phyloP scores from a whole-genome alignment of 352 stramenopile genomes.

The Phytophthora chlamydospora region DNA sequence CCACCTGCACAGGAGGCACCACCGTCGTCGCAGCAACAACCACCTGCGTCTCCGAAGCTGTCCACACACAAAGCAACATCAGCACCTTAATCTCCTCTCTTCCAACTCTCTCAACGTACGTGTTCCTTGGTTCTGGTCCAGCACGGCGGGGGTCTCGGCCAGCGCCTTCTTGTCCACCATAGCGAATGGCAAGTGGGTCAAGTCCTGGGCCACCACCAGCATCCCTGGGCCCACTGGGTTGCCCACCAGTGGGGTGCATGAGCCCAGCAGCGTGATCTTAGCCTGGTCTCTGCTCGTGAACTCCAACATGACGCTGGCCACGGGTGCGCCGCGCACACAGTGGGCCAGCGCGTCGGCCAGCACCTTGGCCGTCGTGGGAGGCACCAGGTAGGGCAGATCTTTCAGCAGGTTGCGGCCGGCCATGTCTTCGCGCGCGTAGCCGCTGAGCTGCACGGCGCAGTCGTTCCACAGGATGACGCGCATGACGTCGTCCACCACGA shows the following conservation, averaged over 20 bases:
- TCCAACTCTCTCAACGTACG: constrained; percentile 37
- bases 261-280: constrained; percentile 69
- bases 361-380: constrained; percentile 51
- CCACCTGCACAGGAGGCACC: constrained; percentile 20
- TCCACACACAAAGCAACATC: constrained; percentile 12
- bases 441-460: constrained; percentile 67
- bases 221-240: constrained; percentile 82
- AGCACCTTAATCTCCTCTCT: neutral
- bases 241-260: constrained; percentile 73
- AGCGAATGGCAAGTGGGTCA: constrained; percentile 52
- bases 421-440: constrained; percentile 85
- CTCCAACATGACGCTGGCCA: constrained; percentile 63
- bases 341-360: constrained; percentile 66
- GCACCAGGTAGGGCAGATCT: constrained; percentile 76
- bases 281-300: constrained; percentile 61
- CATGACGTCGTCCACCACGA: constrained; percentile 86
- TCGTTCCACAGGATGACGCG: constrained; percentile 90
- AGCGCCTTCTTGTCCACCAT: constrained; percentile 52
- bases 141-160: constrained; percentile 59
- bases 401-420: constrained; percentile 72
- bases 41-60: constrained; percentile 32
- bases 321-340: constrained; percentile 60
- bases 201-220: constrained; percentile 80
- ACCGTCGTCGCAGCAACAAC: constrained; percentile 5
- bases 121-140: constrained; percentile 51